These are phyloP conservation scores for Chenopodium suecicum DNA, from an alignment of 148 eudicot genomes.

Conservation along the genomic window DNA sequence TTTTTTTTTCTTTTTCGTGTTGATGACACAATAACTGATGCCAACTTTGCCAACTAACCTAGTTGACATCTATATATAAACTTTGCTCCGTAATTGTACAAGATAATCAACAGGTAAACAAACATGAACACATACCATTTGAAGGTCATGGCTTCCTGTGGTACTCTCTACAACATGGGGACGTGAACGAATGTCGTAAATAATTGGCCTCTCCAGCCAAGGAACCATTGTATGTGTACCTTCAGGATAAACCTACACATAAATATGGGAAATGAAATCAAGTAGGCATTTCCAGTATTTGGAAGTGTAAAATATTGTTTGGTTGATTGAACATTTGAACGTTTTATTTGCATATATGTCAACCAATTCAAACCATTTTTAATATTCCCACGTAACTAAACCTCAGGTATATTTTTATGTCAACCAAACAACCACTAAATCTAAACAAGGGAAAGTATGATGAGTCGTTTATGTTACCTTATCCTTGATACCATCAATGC, in stretches of 20 bases:
- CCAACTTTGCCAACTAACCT: too few species aligned
- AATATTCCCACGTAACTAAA: too few species aligned
- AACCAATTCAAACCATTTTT: too few species aligned
- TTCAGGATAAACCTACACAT: constrained; percentile 72
- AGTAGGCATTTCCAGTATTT: too few species aligned
- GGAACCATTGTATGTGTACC: constrained; percentile 77
- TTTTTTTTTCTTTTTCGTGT: too few species aligned
- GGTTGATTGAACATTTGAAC: too few species aligned
- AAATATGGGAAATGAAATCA: background rate
- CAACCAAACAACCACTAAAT: too few species aligned
- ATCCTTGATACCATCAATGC: constrained; percentile 58
- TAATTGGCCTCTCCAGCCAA: constrained; percentile 74
- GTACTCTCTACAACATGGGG: constrained; percentile 80
- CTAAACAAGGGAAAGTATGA: background rate
- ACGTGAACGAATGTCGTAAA: constrained; percentile 82
- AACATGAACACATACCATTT: constrained; percentile 50
- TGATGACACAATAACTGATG: too few species aligned
- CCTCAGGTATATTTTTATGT: too few species aligned
- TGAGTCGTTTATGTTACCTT: constrained; percentile 36
- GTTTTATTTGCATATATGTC: too few species aligned
- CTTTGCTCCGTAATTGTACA: too few species aligned
- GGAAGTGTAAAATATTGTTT: background rate
- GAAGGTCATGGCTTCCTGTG: constrained; percentile 83
- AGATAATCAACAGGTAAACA: background rate
- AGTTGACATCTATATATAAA: too few species aligned